phyloP scores from a whole-genome alignment of 495 filamentous ascomycete genomes.

The Daldinia childiae region DNA sequence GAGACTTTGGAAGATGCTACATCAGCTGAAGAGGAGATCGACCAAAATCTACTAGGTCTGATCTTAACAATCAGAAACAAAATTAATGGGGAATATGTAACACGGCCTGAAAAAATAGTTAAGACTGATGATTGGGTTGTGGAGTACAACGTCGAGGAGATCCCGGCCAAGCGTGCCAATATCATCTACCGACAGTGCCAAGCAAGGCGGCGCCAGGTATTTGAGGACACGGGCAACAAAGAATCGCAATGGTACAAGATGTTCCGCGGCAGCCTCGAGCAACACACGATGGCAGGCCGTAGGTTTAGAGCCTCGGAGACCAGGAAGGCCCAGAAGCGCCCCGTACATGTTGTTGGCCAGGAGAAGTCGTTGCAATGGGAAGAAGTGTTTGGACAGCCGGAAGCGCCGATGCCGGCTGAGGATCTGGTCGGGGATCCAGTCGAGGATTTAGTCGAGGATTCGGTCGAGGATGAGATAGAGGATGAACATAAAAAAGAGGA shows the following conservation, averaged over 20 bases:
- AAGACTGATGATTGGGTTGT: slow-evolving; percentile 66
- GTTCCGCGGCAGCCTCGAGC: slow-evolving; percentile 48
- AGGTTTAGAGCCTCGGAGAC: slow-evolving; percentile 40
- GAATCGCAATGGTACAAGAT: slow-evolving; percentile 52
- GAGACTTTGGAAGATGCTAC: slow-evolving; percentile 12
- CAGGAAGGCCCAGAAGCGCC: slow-evolving; percentile 19
- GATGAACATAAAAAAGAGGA: background rate
- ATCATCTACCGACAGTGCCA: slow-evolving; percentile 62
- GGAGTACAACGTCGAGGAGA: slow-evolving; percentile 77
- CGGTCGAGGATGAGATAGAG: background rate
- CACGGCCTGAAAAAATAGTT: slow-evolving; percentile 64
- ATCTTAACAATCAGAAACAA: slow-evolving; percentile 74
- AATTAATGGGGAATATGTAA: slow-evolving; percentile 72
- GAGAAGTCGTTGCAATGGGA: slow-evolving; percentile 33
- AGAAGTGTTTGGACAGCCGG: slow-evolving; percentile 42
- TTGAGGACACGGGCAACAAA: slow-evolving; percentile 44
- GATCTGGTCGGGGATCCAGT: background rate
- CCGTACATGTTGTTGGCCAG: slow-evolving; percentile 48
- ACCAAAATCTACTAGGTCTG: slow-evolving; percentile 65
- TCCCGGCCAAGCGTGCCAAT: slow-evolving; percentile 48
- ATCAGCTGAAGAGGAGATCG: slow-evolving; percentile 14
- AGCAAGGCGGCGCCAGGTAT: slow-evolving; percentile 58
- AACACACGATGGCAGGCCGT: slow-evolving; percentile 43
- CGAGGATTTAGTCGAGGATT: background rate
- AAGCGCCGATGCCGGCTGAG: background rate